Conservation (phyloP, 2,329 filamentous ascomycete genomes). For the Harringtonia lauricola region DNA sequence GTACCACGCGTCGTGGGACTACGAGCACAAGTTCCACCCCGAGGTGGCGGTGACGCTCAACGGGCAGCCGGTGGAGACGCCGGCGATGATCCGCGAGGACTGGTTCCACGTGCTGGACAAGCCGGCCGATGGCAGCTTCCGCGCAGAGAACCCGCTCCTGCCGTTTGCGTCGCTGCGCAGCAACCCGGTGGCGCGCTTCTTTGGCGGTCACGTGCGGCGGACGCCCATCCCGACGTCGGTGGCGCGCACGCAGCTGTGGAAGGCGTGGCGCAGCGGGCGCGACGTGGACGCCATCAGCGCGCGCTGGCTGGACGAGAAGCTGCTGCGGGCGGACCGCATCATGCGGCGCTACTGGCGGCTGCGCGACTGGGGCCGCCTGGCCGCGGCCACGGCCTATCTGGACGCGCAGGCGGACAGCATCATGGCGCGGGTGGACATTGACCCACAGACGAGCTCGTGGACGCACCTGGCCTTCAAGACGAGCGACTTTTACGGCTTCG, state of each 20-base stretch:
- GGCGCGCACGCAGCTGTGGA: conserved; percentile 33
- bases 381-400: conserved; percentile 28
- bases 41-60: conserved; percentile 36
- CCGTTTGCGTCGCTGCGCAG: conserved; percentile 26
- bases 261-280: conserved; percentile 30
- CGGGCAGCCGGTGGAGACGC: conserved; percentile 36
- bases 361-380: conserved; percentile 26
- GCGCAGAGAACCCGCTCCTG: conserved; percentile 39
- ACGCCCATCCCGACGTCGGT: conserved; percentile 28
- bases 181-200: conserved; percentile 18
- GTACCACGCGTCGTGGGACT: conserved; percentile 37
- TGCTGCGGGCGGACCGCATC: conserved; percentile 28
- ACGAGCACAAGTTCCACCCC: conserved; percentile 36
- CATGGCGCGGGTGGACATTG: conserved; percentile 21
- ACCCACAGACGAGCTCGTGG: conserved; percentile 20
- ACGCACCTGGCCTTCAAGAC: conserved; percentile 23
- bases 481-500: conserved; percentile 24
- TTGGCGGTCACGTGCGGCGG: conserved; percentile 25
- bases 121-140: conserved; percentile 28
- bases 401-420: conserved; percentile 20
- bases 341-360: conserved; percentile 26
- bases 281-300: conserved; percentile 33
- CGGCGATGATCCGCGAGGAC: conserved; percentile 40
- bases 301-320: conserved; percentile 34
- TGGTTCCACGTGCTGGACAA: conserved; percentile 29